These are phyloP conservation scores for Erigeron canadensis DNA, from an alignment of 129 eudicot genomes.

Conservation along the genomic window DNA sequence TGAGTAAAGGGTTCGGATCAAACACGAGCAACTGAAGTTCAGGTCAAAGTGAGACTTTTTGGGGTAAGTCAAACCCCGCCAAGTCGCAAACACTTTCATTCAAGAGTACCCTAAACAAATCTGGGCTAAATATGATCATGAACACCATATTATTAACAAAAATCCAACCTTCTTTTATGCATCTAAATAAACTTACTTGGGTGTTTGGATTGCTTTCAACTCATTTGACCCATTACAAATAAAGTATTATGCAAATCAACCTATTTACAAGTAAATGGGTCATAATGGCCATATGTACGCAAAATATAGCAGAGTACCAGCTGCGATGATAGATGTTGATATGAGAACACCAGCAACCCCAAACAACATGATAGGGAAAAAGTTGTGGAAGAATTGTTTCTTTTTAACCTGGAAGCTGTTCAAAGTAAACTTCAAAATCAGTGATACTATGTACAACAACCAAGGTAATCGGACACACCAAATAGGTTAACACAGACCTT, in stretches of 20 bases:
- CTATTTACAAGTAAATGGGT: background rate
- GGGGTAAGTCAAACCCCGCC: too few species aligned
- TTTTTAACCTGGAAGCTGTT: conserved; percentile 91
- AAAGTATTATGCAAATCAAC: too few species aligned
- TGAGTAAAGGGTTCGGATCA: too few species aligned
- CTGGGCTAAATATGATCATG: too few species aligned
- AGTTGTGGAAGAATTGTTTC: conserved; percentile 92
- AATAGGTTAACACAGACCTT: conserved; percentile 26
- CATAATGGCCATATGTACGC: background rate
- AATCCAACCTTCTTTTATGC: background rate
- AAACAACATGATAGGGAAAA: conserved; percentile 79
- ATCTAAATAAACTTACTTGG: background rate
- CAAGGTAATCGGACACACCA: conserved; percentile 1
- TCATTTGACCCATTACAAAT: background rate
- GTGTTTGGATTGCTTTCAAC: background rate
- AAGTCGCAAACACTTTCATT: background rate
- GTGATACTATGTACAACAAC: conserved; percentile 4
- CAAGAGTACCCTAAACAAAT: background rate
- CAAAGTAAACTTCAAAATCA: conserved; percentile 17
- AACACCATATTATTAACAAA: background rate
- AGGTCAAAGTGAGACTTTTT: too few species aligned
- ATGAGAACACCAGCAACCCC: conserved; percentile 86
- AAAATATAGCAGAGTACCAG: conserved; percentile 44
- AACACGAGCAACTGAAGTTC: too few species aligned
- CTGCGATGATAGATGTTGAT: conserved; percentile 70